Conservation (phyloP, 1,284 basidiomycete genomes). For the Ganoderma leucocontextum region DNA sequence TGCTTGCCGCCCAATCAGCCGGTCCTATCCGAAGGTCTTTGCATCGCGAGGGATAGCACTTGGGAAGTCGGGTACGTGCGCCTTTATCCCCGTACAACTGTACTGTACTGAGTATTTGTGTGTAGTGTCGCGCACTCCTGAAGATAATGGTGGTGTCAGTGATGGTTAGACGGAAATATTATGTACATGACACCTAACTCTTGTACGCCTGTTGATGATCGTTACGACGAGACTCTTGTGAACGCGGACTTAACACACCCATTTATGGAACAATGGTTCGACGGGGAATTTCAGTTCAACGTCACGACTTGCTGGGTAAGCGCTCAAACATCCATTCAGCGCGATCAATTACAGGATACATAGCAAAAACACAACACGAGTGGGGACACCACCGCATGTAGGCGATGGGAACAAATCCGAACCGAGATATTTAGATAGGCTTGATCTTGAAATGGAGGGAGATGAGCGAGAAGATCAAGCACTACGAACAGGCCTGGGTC, state of each 20-base stretch:
- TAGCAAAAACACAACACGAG: background rate
- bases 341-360: background rate
- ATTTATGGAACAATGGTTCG: background rate
- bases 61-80: slow-evolving; percentile 36
- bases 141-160: background rate
- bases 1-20: slow-evolving; percentile 37
- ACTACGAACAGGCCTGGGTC: slow-evolving; percentile 58
- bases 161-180: background rate
- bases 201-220: background rate
- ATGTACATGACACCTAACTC: background rate
- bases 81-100: no score
- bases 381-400: background rate
- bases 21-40: slow-evolving; percentile 34
- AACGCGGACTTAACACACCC: background rate
- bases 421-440: slow-evolving; percentile 71
- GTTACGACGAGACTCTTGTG: background rate
- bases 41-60: slow-evolving; percentile 24
- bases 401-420: background rate
- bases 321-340: background rate
- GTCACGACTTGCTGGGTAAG: background rate
- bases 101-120: background rate
- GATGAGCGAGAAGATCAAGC: slow-evolving; percentile 97
- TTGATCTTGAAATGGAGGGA: slow-evolving; percentile 99
- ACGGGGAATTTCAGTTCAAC: background rate
- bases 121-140: slow-evolving; percentile 1